Base-by-base conservation (phyloP, 2,329 filamentous ascomycete species). In the Colletotrichum sp. region DNA sequence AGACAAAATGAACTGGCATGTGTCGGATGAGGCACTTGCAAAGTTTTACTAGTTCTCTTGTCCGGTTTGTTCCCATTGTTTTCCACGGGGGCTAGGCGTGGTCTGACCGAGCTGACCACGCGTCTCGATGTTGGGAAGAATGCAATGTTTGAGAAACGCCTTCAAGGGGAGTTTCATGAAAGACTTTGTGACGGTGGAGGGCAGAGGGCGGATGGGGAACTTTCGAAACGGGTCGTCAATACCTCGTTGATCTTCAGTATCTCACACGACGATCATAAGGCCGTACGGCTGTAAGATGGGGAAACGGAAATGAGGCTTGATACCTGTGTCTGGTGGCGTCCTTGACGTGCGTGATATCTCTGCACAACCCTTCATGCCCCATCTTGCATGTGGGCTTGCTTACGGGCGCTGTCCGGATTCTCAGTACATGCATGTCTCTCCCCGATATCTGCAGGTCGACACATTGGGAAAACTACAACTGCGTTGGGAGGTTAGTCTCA, bases 21-120 rank as follows among this genome's bases (percentile, higher is more conserved):
- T 73, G 64, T 75, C 73, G 73, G 70, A 75, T 73, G 73, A 73
- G 48, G 70, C 57, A 73, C 70, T 69, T 63, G 39, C 9, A 28
- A 39, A 71, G 32, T 28, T 24, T 1, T 57, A 48, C n/a, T 15
- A 21, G 34, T 8, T 10, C 39, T 34, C 60, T 72, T 36, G 32
- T 68, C 65, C 34, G 64, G 36, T 30, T 73, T 73, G 21, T 64
- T 68, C 30, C 48, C 59, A 72, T 65, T 73, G 43, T 73, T 28
- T 63, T 57, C 69, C 64, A 57, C 28, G 24, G 34, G 55, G 21
- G 30, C 61, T 43, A 55, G 61, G 24, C 60, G 61, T 67, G 30
- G 36, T 21, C 9, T 9, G 15, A 9, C 10, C 5, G 26, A 34
- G 55, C n/a, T n/a, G 15, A 68, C 71, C 71, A 68, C 55, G 64